Evolutionary conservation across 1,284 basidiomycete genomes (phyloP).

Genomic region (Leccinum fuscescens): DNA sequence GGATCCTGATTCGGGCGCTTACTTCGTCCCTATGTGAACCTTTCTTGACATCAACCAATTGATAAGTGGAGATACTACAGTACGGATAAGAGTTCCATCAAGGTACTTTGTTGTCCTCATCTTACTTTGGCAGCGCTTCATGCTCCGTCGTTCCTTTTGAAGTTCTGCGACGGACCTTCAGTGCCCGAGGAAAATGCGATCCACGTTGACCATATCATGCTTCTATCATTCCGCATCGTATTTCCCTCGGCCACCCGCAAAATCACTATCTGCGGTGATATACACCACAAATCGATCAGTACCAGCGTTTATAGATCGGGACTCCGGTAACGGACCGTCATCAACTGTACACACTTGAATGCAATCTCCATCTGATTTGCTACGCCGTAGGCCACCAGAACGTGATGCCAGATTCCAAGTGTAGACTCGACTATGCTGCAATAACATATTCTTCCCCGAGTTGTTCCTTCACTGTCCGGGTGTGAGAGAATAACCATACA

Average conservation of each 20-base stretch:
- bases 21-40: not conserved
- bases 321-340: not conserved
- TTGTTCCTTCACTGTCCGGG: too few species aligned
- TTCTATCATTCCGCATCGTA: not conserved
- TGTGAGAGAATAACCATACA: too few species aligned
- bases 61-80: too few species aligned
- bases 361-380: not conserved
- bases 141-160: not conserved
- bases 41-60: not conserved
- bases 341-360: not conserved
- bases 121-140: not conserved
- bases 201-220: not conserved
- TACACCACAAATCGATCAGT: constrained; percentile 4
- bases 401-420: not conserved
- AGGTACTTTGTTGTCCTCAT: too few species aligned
- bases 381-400: not conserved
- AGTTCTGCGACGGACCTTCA: not conserved
- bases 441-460: too few species aligned
- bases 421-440: too few species aligned
- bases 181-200: not conserved
- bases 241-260: constrained; percentile 2
- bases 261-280: constrained; percentile 16
- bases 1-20: too few species aligned
- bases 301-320: not conserved
- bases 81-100: too few species aligned